A percentile compares a stretch with the other conserved stretches of the same genome.
Evolutionary conservation across 2,329 filamentous ascomycete species (phyloP).

Genomic region (Lachnum nothofagi): DNA sequence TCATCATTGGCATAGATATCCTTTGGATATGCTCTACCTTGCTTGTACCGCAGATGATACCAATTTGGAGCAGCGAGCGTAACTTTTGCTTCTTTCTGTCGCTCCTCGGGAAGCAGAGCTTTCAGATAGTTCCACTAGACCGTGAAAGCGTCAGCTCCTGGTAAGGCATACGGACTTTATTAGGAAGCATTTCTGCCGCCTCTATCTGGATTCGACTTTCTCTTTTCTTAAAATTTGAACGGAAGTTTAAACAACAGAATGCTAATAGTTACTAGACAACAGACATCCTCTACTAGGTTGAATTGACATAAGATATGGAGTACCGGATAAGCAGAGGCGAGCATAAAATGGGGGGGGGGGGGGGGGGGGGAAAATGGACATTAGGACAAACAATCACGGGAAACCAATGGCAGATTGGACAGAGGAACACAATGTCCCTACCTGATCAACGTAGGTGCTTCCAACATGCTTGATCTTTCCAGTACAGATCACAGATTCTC

Average conservation of each 20-base stretch:
- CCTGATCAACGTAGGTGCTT: conserved; percentile 39
- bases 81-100: conserved; percentile 63
- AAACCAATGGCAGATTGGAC: too few species aligned
- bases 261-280: too few species aligned
- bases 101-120: conserved; percentile 53
- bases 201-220: too few species aligned
- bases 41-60: conserved; percentile 61
- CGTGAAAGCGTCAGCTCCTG: background rate
- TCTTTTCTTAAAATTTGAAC: too few species aligned
- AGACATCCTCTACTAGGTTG: too few species aligned
- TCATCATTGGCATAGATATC: conserved; percentile 48
- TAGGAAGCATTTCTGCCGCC: too few species aligned
- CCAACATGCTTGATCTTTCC: conserved; percentile 44
- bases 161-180: background rate
- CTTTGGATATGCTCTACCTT: conserved; percentile 47
- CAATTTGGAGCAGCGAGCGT: conserved; percentile 64
- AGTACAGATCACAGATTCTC: conserved; percentile 42
- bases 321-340: background rate
- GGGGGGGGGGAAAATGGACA: too few species aligned
- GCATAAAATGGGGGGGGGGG: too few species aligned
- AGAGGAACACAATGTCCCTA: too few species aligned
- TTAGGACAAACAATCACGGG: too few species aligned
- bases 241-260: too few species aligned
- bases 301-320: background rate
- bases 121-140: conserved; percentile 48